phyloP scores from a whole-genome alignment of 2,329 filamentous ascomycete species.

The Penicillium sp. region DNA sequence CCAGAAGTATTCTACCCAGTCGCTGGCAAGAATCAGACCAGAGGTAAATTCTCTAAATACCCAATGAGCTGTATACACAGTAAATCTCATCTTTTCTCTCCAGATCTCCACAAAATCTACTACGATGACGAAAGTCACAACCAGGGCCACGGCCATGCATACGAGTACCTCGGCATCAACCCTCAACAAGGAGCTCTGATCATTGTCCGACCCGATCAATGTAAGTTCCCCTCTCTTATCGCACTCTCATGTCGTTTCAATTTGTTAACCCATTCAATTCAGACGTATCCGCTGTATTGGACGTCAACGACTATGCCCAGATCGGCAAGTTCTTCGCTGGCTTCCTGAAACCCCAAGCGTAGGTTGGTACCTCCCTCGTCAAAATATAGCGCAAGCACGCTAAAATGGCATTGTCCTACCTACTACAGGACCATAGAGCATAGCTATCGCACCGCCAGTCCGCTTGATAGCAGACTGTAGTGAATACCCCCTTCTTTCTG shows the following conservation, averaged over 20 bases:
- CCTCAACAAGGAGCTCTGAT: slow-evolving; percentile 54
- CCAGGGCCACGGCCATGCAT: slow-evolving; percentile 62
- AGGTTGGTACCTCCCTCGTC: slow-evolving; percentile 11
- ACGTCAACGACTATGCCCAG: slow-evolving; percentile 39
- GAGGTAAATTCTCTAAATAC: slow-evolving; percentile 50
- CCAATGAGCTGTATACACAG: background rate
- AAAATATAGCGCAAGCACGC: background rate
- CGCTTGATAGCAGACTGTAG: slow-evolving; percentile 10
- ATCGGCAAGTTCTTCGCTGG: slow-evolving; percentile 46
- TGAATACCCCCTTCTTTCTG: background rate
- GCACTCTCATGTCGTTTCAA: background rate
- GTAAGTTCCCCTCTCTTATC: slow-evolving; percentile 43
- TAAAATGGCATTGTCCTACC: background rate
- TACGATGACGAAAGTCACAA: slow-evolving; percentile 63
- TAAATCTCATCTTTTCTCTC: slow-evolving; percentile 51
- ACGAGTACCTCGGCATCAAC: slow-evolving; percentile 62
- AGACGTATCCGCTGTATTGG: slow-evolving; percentile 51
- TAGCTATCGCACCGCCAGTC: background rate
- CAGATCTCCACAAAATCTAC: slow-evolving; percentile 66
- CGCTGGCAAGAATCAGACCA: slow-evolving; percentile 61
- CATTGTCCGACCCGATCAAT: slow-evolving; percentile 67
- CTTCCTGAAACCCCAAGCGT: slow-evolving; percentile 37
- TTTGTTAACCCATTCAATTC: slow-evolving; percentile 7
- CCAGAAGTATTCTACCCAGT: slow-evolving; percentile 63
- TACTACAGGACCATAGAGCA: background rate